Percentiles rank a stretch among this genome's conserved stretches.
Conservation (phyloP, 345 rosid species). For the Lepidium africanum region DNA sequence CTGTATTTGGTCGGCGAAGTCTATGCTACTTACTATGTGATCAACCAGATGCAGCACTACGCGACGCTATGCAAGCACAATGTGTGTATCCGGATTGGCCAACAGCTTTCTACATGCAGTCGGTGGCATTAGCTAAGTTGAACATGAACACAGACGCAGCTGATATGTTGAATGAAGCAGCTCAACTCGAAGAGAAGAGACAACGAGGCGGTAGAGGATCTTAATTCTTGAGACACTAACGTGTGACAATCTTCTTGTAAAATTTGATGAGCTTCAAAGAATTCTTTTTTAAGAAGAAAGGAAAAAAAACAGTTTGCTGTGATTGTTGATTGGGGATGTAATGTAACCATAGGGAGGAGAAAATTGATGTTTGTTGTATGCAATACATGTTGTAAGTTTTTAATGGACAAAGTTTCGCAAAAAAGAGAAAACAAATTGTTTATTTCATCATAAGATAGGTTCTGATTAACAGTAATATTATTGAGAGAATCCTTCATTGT, state of each 20-base stretch:
- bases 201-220: conserved; percentile 58
- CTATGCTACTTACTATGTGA: conserved; percentile 81
- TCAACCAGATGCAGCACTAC: conserved; percentile 80
- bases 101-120: conserved; percentile 93
- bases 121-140: conserved; percentile 90
- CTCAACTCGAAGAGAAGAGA: conserved; percentile 81
- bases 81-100: conserved; percentile 86
- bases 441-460: background rate
- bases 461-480: background rate
- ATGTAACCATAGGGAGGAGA: conserved; percentile 17
- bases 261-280: conserved; percentile 8
- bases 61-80: conserved; percentile 98
- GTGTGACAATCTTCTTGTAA: background rate
- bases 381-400: conserved; percentile 23
- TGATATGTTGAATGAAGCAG: conserved; percentile 94
- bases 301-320: background rate
- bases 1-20: conserved; percentile 88
- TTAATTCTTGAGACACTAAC: conserved; percentile 13
- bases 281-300: background rate
- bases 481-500: too few species aligned
- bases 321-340: conserved; percentile 30
- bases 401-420: background rate
- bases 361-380: conserved; percentile 20
- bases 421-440: background rate
- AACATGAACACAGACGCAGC: conserved; percentile 90